Evolutionary conservation across 2,329 filamentous ascomycete species (phyloP).

Genomic region (Cryphonectria nitschkei): DNA sequence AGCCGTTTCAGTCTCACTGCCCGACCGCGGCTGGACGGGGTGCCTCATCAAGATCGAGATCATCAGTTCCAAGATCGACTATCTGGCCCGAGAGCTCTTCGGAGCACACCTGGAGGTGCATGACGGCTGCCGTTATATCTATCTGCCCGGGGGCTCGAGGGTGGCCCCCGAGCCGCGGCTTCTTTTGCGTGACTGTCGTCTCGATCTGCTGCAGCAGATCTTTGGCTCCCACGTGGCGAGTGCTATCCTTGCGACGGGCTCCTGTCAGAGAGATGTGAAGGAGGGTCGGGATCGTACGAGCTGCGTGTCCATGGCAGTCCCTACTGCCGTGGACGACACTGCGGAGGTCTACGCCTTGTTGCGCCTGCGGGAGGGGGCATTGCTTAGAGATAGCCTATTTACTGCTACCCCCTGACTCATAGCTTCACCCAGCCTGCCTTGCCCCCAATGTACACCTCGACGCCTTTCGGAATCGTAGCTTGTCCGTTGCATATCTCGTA

Average conservation of each 20-base stretch:
- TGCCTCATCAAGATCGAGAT: background rate
- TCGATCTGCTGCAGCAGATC: background rate
- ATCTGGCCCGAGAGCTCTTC: conserved; percentile 1
- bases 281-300: background rate
- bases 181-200: background rate
- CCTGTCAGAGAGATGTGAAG: background rate
- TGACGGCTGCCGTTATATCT: background rate
- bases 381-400: conserved; percentile 3
- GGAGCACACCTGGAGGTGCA: background rate
- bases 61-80: background rate
- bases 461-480: too few relatives aligned
- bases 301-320: background rate
- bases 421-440: too few relatives aligned
- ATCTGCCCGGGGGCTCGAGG: background rate
- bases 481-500: too few relatives aligned
- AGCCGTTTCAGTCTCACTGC: background rate
- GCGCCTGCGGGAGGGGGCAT: background rate
- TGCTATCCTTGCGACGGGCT: background rate
- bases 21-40: background rate
- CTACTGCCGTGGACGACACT: background rate
- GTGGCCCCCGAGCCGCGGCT: background rate
- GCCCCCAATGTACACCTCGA: too few relatives aligned
- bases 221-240: background rate
- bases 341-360: conserved; percentile 7
- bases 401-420: too few relatives aligned